Base-by-base conservation (phyloP, 2,329 filamentous ascomycete species). In the Aureobasidium melanogenum region DNA sequence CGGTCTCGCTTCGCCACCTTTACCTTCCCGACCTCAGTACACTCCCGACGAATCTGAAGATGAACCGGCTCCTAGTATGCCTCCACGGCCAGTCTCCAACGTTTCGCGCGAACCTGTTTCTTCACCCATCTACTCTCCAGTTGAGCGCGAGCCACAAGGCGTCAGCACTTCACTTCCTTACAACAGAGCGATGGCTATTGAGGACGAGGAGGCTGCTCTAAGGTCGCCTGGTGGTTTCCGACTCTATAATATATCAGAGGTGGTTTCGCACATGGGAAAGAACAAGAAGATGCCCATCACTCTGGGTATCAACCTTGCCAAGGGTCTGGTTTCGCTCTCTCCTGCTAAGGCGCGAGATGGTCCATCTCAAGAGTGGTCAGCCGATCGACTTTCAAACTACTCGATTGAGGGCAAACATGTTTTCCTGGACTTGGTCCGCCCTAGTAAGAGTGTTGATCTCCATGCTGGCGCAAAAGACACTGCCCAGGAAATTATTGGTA, bases 281-380 rank as follows among this genome's bases (percentile, higher is more conserved):
- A 88, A 89, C 69, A 96, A 96, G 80, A 97, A 97, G 77, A 94
- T 97, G 89, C 91, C 93, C 1, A 96, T 91, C n/a, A 96, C 90
- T 0, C 75, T 97, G 39, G 93, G 93, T n/a, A 88, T 97, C 70
- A 97, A 97, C 71, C 80, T 94, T 61, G 86, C 88, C 51, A 95
- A 90, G 17, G 92, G 92, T 41, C 84, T 88, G 34, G 95, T 99
- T 67, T 86, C 96, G 75, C 90, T 99, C 68, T 89, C 91, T 0
- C 92, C 93, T 0, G 93, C 95, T 71, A 90, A 88, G 71, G 81
- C 86, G 54, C 82, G 86, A 64, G 91, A 97, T 72, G 92, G 91
- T 1, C 88, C 89, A 3, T 86, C 89, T 63, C 87, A 95, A 70
- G 92, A 96, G 74, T 99, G 94, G 94, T 88, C 87, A 1, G 93